Evolutionary conservation across 2,329 filamentous ascomycete species (phyloP).

Genomic region (Fusarium sp.): DNA sequence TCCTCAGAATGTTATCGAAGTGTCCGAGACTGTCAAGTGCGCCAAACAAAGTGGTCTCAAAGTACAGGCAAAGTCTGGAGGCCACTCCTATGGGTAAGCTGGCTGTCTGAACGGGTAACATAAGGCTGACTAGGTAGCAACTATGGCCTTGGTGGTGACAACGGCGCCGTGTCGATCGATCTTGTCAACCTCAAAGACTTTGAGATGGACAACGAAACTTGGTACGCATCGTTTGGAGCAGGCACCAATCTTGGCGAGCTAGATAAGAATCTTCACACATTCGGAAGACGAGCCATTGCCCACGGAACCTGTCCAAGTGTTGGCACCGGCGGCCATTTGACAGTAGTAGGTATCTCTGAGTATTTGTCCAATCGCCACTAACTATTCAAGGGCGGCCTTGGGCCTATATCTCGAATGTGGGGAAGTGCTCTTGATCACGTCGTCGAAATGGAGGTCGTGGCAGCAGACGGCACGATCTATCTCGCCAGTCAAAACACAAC

Average conservation of each 20-base stretch:
- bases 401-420: slow-evolving; percentile 68
- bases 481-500: slow-evolving; percentile 59
- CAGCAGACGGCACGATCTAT: slow-evolving; percentile 61
- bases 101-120: fast-evolving
- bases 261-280: slow-evolving; percentile 58
- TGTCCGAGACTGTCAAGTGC: slow-evolving; percentile 67
- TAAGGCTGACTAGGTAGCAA: slow-evolving; percentile 42
- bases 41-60: slow-evolving; percentile 59
- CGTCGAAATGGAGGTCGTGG: slow-evolving; percentile 58
- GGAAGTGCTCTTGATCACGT: slow-evolving; percentile 65
- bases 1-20: slow-evolving; percentile 61
- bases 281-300: slow-evolving; percentile 65
- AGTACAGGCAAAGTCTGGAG: slow-evolving; percentile 70
- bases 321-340: slow-evolving; percentile 67
- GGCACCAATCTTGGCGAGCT: slow-evolving; percentile 63
- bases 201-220: slow-evolving; percentile 60
- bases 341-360: slow-evolving; percentile 54
- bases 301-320: slow-evolving; percentile 69
- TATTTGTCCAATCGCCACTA: neutral
- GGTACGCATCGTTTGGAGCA: slow-evolving; percentile 64
- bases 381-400: slow-evolving; percentile 60
- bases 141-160: slow-evolving; percentile 58
- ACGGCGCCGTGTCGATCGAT: slow-evolving; percentile 64
- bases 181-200: slow-evolving; percentile 63
- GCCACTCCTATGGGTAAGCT: slow-evolving; percentile 70